Evolutionary conservation across 257 asterid genomes (phyloP).

Genomic region (Lycium barbarum): DNA sequence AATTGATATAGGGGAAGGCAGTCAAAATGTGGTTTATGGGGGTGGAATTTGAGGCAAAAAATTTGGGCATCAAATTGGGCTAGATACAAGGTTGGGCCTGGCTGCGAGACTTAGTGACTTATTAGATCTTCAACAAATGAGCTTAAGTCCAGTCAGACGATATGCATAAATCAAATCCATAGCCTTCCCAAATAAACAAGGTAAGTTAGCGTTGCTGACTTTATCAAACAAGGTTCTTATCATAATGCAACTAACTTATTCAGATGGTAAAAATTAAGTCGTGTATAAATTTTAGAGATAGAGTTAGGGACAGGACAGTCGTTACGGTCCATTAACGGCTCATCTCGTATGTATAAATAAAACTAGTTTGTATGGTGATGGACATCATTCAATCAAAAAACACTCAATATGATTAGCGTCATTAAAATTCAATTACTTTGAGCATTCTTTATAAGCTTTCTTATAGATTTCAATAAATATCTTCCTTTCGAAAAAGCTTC

Average conservation of each 20-base stretch:
- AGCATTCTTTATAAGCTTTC: background rate
- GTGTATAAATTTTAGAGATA: background rate
- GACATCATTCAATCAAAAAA: background rate
- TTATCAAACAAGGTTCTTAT: background rate
- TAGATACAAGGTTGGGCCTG: background rate
- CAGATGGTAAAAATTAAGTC: background rate
- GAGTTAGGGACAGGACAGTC: background rate
- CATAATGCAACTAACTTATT: background rate
- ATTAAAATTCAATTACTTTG: background rate
- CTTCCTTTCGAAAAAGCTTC: background rate
- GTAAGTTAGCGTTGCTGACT: background rate
- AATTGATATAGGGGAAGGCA: no score
- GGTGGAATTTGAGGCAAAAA: background rate
- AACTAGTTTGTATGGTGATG: background rate
- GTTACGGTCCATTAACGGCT: background rate
- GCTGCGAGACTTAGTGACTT: background rate
- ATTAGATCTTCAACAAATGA: background rate
- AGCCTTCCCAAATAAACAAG: background rate
- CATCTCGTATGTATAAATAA: background rate
- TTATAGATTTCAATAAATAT: background rate
- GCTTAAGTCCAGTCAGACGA: background rate
- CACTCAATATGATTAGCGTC: background rate
- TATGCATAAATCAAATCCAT: background rate
- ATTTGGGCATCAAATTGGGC: background rate
- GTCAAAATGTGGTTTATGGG: no score